phyloP scores from a whole-genome alignment of 169 alveolate genomes.

The Perkinsus chesapeaki region DNA sequence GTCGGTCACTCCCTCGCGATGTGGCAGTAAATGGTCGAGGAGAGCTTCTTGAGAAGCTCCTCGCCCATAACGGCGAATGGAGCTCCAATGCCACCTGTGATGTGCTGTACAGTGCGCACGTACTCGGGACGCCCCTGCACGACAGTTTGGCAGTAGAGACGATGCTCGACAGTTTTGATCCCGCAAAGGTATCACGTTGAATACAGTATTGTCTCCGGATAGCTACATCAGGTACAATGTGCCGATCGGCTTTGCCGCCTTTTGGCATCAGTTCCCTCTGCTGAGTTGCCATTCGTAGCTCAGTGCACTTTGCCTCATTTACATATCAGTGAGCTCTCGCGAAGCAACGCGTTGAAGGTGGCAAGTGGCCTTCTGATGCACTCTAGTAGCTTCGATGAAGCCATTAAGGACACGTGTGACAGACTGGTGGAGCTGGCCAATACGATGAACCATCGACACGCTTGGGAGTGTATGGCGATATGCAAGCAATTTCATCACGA shows the following conservation, averaged over 20 bases:
- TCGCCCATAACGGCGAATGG: background rate
- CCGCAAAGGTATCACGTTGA: background rate
- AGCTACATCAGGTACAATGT: background rate
- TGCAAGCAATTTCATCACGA: background rate
- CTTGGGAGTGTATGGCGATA: background rate
- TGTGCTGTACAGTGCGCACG: background rate
- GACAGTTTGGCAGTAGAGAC: background rate
- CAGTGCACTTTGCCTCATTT: background rate
- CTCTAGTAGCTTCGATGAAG: background rate
- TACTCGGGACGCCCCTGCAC: background rate
- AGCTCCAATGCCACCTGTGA: background rate
- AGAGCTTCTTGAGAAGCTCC: background rate
- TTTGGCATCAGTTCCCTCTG: background rate
- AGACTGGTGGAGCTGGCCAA: background rate
- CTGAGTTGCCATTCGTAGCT: background rate
- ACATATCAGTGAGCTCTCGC: background rate
- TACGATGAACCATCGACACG: background rate
- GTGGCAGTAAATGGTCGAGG: background rate
- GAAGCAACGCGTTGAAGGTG: background rate
- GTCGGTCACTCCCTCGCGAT: background rate
- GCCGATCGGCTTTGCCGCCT: background rate
- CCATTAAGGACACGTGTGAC: background rate
- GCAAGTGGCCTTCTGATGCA: background rate
- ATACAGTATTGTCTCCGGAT: background rate
- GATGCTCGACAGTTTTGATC: background rate